Conservation (phyloP, 2,329 filamentous ascomycete genomes). For the Tricladium varicosporioides region DNA sequence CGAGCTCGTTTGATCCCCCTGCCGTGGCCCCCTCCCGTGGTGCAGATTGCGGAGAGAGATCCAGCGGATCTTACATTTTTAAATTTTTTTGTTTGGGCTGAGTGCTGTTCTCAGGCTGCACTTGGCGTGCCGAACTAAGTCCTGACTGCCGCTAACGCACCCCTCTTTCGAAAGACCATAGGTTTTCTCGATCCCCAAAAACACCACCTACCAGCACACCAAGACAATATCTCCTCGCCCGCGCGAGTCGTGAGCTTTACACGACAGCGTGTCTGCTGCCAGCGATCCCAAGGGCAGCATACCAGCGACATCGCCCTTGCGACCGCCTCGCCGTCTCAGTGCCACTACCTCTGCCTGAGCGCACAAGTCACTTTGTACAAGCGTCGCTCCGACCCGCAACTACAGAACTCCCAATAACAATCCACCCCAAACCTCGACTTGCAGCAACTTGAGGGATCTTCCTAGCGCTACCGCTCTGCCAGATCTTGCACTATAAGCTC, state of each 20-base stretch:
- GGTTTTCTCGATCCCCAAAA: neutral
- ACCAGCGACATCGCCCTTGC: neutral
- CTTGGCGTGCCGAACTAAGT: neutral
- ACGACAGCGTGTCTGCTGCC: neutral
- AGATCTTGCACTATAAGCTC: neutral
- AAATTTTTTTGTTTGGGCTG: neutral
- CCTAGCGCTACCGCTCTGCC: neutral
- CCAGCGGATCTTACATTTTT: neutral
- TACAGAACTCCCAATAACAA: neutral
- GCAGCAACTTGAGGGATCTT: neutral
- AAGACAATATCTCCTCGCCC: neutral
- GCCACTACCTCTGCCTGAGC: too few relatives aligned
- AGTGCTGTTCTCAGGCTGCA: neutral
- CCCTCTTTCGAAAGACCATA: neutral
- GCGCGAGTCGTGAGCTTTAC: neutral
- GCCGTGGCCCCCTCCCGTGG: conserved; percentile 1
- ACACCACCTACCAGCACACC: neutral
- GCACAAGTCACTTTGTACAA: too few relatives aligned
- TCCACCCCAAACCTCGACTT: neutral
- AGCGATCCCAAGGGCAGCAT: neutral
- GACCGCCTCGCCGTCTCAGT: neutral
- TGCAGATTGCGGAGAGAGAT: conserved; percentile 5
- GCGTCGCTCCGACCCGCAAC: neutral
- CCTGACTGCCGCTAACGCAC: conserved; percentile 2
- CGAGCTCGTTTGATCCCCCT: conserved; percentile 1